Conservation (phyloP, 2,329 filamentous ascomycete genomes). For the Botrytis fragariae region DNA sequence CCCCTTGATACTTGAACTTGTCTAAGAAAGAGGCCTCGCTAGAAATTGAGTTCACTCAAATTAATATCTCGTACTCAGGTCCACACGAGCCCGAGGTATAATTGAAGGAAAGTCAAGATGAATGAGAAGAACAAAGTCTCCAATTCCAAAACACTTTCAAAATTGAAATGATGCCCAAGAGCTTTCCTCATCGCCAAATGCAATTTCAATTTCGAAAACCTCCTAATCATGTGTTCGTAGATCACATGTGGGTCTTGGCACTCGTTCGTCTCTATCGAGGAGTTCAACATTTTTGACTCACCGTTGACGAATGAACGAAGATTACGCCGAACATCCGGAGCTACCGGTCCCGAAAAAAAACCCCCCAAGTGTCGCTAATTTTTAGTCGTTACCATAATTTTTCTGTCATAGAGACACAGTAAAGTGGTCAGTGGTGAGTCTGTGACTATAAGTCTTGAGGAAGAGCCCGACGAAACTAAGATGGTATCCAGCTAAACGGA, state of each 20-base stretch:
- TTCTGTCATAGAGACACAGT: not conserved
- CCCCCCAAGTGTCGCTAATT: not conserved
- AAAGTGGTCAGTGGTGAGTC: not conserved
- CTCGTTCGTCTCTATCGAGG: not conserved
- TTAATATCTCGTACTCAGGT: not conserved
- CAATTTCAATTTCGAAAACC: not conserved
- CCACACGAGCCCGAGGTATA: not conserved
- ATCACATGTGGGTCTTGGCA: conserved; percentile 3
- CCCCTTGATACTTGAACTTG: not conserved
- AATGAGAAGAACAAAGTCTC: not conserved
- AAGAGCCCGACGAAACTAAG: not conserved
- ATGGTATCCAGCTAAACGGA: not conserved
- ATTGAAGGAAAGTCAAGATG: not conserved
- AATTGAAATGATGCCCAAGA: not conserved
- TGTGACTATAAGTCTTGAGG: not conserved
- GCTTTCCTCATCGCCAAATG: not conserved
- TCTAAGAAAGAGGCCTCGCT: not conserved
- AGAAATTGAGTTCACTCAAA: not conserved
- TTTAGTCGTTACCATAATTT: not conserved
- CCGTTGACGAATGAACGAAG: not conserved
- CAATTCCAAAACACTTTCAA: not conserved
- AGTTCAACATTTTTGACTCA: not conserved
- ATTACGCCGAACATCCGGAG: not conserved
- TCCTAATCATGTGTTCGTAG: not conserved
- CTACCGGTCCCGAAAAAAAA: not conserved